Evolutionary conservation across 2,329 filamentous ascomycete species (phyloP).

Genomic region (Anthostomella pinea): DNA sequence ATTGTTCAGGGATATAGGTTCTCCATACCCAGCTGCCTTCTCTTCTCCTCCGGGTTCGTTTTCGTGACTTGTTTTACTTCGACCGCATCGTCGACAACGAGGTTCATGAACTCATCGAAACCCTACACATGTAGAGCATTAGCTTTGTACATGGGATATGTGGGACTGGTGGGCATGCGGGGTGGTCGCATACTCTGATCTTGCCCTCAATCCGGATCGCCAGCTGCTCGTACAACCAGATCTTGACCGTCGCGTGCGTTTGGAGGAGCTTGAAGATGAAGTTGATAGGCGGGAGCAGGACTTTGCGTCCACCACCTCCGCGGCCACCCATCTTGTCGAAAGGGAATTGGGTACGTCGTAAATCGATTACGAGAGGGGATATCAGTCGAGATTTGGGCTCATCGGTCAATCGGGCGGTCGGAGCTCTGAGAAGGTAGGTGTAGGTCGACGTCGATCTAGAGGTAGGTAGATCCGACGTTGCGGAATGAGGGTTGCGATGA

Average conservation of each 20-base stretch:
- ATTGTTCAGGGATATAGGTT: not conserved
- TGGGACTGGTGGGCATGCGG: too few relatives aligned
- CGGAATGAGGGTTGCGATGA: not conserved
- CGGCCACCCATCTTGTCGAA: slow-evolving; percentile 54
- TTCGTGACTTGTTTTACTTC: slow-evolving; percentile 87
- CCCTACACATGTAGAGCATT: slow-evolving; percentile 54
- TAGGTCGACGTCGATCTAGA: not conserved
- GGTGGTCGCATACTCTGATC: slow-evolving; percentile 85
- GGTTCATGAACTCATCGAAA: slow-evolving; percentile 99
- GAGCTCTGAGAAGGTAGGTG: too few relatives aligned
- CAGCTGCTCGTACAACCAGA: slow-evolving; percentile 97
- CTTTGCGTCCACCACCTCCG: slow-evolving; percentile 58
- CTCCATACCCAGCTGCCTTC: slow-evolving; percentile 71
- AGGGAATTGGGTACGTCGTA: too few relatives aligned
- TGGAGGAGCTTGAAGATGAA: slow-evolving; percentile 93
- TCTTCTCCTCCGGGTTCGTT: slow-evolving; percentile 69
- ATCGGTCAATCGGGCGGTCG: too few relatives aligned
- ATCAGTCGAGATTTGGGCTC: not conserved
- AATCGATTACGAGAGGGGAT: too few relatives aligned
- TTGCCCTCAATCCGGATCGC: slow-evolving; percentile 93
- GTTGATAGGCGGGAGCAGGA: slow-evolving; percentile 65
- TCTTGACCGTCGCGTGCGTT: slow-evolving; percentile 75
- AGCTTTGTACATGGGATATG: slow-evolving; percentile 1
- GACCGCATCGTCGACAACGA: slow-evolving; percentile 92
- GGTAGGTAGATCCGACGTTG: not conserved